These are phyloP conservation scores for Rhynchosporium secalis DNA, from an alignment of 2,329 filamentous ascomycete genomes.

Conservation along the genomic window DNA sequence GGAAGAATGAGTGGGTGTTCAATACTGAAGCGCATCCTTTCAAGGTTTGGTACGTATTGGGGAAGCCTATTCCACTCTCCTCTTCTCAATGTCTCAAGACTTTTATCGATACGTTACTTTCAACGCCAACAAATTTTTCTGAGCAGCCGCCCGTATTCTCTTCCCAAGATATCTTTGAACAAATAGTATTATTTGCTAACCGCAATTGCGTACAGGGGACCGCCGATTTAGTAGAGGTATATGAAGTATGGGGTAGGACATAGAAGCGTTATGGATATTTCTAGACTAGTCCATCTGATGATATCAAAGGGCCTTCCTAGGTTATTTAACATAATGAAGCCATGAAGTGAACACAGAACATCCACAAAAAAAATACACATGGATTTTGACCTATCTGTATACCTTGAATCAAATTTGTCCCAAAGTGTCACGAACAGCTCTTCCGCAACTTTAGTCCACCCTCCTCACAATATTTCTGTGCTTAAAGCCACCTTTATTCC, in stretches of 20 bases:
- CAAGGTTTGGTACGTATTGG: slow-evolving; percentile 35
- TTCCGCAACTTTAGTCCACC: background rate
- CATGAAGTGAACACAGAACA: too few relatives aligned
- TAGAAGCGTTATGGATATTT: too few relatives aligned
- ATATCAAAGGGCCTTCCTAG: background rate
- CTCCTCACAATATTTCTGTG: background rate
- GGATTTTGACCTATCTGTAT: background rate
- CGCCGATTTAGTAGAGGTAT: slow-evolving; percentile 27
- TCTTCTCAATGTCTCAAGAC: too few relatives aligned
- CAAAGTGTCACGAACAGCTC: background rate
- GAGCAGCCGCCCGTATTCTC: too few relatives aligned
- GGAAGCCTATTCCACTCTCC: too few relatives aligned
- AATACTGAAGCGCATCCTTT: slow-evolving; percentile 68
- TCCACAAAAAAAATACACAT: background rate
- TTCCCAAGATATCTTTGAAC: too few relatives aligned
- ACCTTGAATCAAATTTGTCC: background rate
- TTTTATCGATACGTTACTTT: too few relatives aligned
- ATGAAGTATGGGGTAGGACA: too few relatives aligned
- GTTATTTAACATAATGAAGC: background rate
- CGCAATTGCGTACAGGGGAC: slow-evolving; percentile 34
- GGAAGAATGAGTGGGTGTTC: slow-evolving; percentile 57
- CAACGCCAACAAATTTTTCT: too few relatives aligned
- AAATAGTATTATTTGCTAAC: too few relatives aligned
- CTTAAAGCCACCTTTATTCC: too few relatives aligned
- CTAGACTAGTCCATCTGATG: background rate